These are phyloP conservation scores for Symbiodinium pilosum DNA, from an alignment of 73 alveolate genomes.

Conservation along the genomic window DNA sequence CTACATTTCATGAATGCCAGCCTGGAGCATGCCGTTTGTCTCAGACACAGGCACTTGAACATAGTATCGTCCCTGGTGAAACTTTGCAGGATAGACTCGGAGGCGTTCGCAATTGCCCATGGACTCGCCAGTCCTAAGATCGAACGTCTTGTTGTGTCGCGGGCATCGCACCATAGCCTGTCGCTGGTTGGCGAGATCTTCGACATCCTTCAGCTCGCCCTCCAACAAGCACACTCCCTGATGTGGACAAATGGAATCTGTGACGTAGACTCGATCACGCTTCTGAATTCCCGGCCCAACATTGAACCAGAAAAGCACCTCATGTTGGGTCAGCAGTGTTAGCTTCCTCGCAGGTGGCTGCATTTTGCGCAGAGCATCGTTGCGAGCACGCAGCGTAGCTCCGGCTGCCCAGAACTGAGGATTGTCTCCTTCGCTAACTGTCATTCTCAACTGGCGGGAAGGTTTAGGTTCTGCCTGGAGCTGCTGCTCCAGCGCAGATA, in stretches of 20 bases:
- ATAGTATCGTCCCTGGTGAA: constrained; percentile 56
- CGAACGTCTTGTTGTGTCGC: constrained; percentile 85
- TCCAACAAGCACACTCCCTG: constrained; percentile 51
- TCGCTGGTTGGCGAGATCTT: not conserved
- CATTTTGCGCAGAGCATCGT: constrained; percentile 47
- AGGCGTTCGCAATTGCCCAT: constrained; percentile 30
- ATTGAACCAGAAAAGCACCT: constrained; percentile 84
- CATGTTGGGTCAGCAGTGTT: constrained; percentile 40
- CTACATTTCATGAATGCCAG: no score
- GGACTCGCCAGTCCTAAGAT: constrained; percentile 66
- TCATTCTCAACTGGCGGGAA: constrained; percentile 2
- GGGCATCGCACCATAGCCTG: constrained; percentile 42
- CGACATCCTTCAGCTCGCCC: constrained; percentile 59
- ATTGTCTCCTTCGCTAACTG: constrained; percentile 47
- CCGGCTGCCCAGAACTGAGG: constrained; percentile 65
- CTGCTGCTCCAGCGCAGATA: constrained; percentile 13
- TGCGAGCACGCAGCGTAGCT: constrained; percentile 24
- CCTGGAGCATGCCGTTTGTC: not conserved
- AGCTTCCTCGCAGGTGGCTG: constrained; percentile 43
- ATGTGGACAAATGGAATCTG: constrained; percentile 76
- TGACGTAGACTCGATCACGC: constrained; percentile 70
- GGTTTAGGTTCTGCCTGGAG: not conserved
- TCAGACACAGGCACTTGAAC: constrained; percentile 41
- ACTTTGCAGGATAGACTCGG: not conserved
- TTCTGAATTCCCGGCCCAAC: constrained; percentile 38